A percentile compares a stretch with the other conserved stretches of the same genome.
These are phyloP conservation scores for Chytriomyces hyalinus DNA, from an alignment of 192 early-diverging fungal genomes.

Conservation along the genomic window DNA sequence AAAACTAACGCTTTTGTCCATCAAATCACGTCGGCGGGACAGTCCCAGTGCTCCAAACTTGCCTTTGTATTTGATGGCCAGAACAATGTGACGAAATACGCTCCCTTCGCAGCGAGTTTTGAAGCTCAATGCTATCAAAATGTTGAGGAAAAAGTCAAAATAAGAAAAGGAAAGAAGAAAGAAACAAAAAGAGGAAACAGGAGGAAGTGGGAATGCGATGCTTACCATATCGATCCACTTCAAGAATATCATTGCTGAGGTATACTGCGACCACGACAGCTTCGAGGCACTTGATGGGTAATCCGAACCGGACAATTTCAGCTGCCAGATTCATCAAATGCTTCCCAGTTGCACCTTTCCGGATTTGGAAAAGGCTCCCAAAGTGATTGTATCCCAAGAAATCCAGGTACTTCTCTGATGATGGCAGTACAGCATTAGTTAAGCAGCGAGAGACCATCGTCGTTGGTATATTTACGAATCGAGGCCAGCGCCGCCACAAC, in stretches of 20 bases:
- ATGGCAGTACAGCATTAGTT: not conserved
- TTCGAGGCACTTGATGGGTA: conserved; percentile 62
- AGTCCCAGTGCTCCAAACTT: conserved; percentile 54
- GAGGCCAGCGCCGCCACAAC: not conserved
- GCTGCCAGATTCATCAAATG: conserved; percentile 35
- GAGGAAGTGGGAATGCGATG: not conserved
- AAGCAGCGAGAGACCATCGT: not conserved
- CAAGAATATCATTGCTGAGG: conserved; percentile 36
- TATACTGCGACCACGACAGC: conserved; percentile 45
- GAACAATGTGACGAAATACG: conserved; percentile 53
- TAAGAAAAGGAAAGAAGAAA: not conserved
- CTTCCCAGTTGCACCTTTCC: conserved; percentile 34
- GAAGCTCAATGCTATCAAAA: conserved; percentile 41
- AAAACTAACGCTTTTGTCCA: conserved; percentile 45
- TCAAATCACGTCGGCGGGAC: conserved; percentile 47
- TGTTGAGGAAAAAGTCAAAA: not conserved
- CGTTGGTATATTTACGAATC: conserved; percentile 2
- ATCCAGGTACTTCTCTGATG: conserved; percentile 36
- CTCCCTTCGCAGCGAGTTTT: conserved; percentile 37
- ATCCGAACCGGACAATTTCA: conserved; percentile 40
- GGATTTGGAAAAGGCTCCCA: conserved; percentile 47
- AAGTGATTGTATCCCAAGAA: conserved; percentile 39
- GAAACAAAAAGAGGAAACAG: not conserved
- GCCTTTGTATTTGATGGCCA: conserved; percentile 39
- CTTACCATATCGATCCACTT: conserved; percentile 47